Percentiles rank a stretch among this genome's conserved stretches.
These are phyloP conservation scores for Nitzschia sp. DNA, from an alignment of 108 stramenopile genomes.

Conservation along the genomic window DNA sequence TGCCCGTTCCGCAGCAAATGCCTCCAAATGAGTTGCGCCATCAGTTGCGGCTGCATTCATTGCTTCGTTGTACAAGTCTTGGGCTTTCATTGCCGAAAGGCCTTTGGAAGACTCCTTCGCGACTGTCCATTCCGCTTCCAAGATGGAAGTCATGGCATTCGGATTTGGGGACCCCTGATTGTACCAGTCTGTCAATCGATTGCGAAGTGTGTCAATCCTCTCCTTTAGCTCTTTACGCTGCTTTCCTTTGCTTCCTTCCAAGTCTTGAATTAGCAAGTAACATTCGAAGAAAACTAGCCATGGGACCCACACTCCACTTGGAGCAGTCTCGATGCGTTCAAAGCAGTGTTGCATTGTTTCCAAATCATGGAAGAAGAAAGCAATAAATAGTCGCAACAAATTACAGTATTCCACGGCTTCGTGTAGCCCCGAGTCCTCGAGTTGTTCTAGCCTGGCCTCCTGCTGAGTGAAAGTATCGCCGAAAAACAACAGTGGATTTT, in stretches of 20 bases:
- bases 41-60: conserved; percentile 19
- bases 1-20: conserved; percentile 27
- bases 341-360: conserved; percentile 13
- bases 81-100: conserved; percentile 21
- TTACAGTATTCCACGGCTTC: conserved; percentile 27
- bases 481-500: conserved; percentile 23
- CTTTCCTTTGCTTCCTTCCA: conserved; percentile 18
- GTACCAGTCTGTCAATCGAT: conserved; percentile 27
- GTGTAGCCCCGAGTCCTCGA: conserved; percentile 3
- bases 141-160: conserved; percentile 24
- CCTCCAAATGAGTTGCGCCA: conserved; percentile 25
- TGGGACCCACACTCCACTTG: conserved; percentile 17
- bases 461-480: conserved; percentile 15
- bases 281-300: conserved; percentile 27
- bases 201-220: conserved; percentile 8
- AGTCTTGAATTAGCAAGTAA: conserved; percentile 11
- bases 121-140: conserved; percentile 27
- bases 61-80: conserved; percentile 27
- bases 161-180: conserved; percentile 27
- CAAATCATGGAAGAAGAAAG: conserved; percentile 27
- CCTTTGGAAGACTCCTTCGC: conserved; percentile 17
- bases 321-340: neutral
- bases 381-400: conserved; percentile 24
- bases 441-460: conserved; percentile 10
- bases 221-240: conserved; percentile 19